A percentile compares a stretch with the other conserved stretches of the same genome.
phyloP scores from a whole-genome alignment of 192 early-diverging fungal species.

The Mortierella antarctica region DNA sequence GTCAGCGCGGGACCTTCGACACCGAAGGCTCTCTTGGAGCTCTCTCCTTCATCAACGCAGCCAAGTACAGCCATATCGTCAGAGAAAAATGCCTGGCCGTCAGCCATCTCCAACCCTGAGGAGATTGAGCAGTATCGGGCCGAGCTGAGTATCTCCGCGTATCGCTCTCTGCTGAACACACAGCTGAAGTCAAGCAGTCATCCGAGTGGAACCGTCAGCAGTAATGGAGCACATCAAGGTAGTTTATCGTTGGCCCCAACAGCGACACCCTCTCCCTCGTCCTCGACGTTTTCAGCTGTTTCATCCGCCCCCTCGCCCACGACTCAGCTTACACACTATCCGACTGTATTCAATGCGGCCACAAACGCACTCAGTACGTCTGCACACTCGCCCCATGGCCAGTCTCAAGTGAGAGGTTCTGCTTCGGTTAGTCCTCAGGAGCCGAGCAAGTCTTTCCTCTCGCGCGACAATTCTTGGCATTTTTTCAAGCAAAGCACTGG shows the following conservation, averaged over 20 bases:
- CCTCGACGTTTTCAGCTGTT: neutral
- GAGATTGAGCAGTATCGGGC: constrained; percentile 51
- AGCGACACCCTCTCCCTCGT: neutral
- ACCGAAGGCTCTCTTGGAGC: constrained; percentile 25
- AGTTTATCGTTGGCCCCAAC: constrained; percentile 8
- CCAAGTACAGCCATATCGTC: constrained; percentile 27
- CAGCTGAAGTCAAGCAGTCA: constrained; percentile 29
- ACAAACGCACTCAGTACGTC: too few relatives aligned
- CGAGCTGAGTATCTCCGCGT: constrained; percentile 44
- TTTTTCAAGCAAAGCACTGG: constrained; percentile 34
- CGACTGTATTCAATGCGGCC: neutral
- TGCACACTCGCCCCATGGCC: neutral
- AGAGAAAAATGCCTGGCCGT: constrained; percentile 34
- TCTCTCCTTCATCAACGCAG: constrained; percentile 32
- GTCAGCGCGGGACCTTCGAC: constrained; percentile 2
- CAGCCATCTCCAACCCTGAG: constrained; percentile 24
- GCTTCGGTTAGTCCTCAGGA: constrained; percentile 8
- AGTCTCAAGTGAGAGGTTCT: neutral
- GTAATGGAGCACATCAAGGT: constrained; percentile 7
- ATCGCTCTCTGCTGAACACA: constrained; percentile 42
- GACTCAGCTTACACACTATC: neutral
- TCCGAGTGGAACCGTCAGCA: constrained; percentile 4
- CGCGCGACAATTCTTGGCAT: constrained; percentile 30
- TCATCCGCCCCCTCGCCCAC: constrained; percentile 12
- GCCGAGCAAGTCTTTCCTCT: constrained; percentile 1